Conservation (phyloP, 2,329 filamentous ascomycete genomes). For the Bipolaris cookei region DNA sequence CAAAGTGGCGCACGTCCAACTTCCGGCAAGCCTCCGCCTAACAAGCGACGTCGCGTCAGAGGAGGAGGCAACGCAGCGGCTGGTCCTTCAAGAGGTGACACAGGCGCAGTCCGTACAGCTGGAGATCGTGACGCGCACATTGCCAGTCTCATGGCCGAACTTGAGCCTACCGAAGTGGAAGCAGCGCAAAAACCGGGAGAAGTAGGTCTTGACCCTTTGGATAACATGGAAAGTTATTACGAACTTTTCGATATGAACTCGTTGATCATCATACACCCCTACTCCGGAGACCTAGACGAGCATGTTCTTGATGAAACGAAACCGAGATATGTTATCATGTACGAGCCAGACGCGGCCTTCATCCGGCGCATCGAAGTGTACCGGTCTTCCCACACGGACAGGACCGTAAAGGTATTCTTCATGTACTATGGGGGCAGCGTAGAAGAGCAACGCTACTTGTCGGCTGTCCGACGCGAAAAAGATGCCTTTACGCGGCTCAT, state of each 20-base stretch:
- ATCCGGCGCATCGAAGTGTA: conserved; percentile 95
- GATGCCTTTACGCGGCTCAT: conserved; percentile 95
- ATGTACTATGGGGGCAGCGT: conserved; percentile 95
- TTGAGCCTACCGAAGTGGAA: conserved; percentile 80
- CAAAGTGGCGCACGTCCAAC: conserved; percentile 51
- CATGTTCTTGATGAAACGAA: conserved; percentile 94
- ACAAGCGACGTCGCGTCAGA: conserved; percentile 83
- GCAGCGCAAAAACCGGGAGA: conserved; percentile 73
- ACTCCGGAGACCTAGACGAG: conserved; percentile 94
- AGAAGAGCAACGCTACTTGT: conserved; percentile 92
- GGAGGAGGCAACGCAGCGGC: conserved; percentile 72
- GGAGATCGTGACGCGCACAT: conserved; percentile 86
- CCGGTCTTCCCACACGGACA: conserved; percentile 87
- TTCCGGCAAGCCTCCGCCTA: conserved; percentile 72
- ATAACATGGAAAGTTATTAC: conserved; percentile 92
- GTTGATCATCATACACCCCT: conserved; percentile 86
- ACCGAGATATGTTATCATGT: conserved; percentile 97
- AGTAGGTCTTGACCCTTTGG: conserved; percentile 76
- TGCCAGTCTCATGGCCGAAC: conserved; percentile 78
- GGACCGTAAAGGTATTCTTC: conserved; percentile 92
- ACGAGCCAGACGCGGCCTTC: conserved; percentile 93
- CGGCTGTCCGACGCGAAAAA: conserved; percentile 89
- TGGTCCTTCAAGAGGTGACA: conserved; percentile 68
- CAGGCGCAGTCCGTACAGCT: conserved; percentile 74
- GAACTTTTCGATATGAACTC: conserved; percentile 91